phyloP scores from a whole-genome alignment of 768 basidiomycete genomes.

The Russula foetens region DNA sequence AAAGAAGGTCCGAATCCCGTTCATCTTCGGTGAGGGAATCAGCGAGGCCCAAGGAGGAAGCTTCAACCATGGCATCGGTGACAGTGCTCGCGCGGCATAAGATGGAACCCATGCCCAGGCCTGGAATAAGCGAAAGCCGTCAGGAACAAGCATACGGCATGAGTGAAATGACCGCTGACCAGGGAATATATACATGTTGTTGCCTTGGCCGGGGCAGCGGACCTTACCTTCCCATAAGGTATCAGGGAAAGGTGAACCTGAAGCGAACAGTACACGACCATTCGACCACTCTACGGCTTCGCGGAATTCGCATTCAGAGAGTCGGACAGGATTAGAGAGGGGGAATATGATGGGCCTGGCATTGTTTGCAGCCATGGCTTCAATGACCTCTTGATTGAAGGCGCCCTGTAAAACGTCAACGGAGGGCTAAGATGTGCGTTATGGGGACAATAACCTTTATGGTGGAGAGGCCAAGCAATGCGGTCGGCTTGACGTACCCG shows the following conservation, averaged over 20 bases:
- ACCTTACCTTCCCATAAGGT: constrained; percentile 45
- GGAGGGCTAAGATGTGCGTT: not conserved
- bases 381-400: constrained; percentile 63
- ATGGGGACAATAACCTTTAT: constrained; percentile 38
- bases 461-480: constrained; percentile 85
- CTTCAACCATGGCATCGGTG: constrained; percentile 86
- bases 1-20: constrained; percentile 55
- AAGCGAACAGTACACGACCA: constrained; percentile 78
- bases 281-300: constrained; percentile 66
- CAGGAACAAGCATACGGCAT: not conserved
- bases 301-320: constrained; percentile 73
- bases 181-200: constrained; percentile 89
- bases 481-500: constrained; percentile 77
- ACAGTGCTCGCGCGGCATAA: constrained; percentile 59
- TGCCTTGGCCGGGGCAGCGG: constrained; percentile 81
- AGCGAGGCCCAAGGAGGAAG: constrained; percentile 73
- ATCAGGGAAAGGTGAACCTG: constrained; percentile 77
- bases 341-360: constrained; percentile 87
- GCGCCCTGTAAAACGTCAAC: constrained; percentile 40
- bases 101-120: constrained; percentile 75
- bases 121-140: constrained; percentile 23
- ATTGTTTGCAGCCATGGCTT: constrained; percentile 72
- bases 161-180: constrained; percentile 29
- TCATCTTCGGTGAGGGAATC: constrained; percentile 67
- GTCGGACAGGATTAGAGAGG: constrained; percentile 79